Evolutionary conservation across 2,329 filamentous ascomycete genomes (phyloP).

Genomic region (Beauveria sp.): DNA sequence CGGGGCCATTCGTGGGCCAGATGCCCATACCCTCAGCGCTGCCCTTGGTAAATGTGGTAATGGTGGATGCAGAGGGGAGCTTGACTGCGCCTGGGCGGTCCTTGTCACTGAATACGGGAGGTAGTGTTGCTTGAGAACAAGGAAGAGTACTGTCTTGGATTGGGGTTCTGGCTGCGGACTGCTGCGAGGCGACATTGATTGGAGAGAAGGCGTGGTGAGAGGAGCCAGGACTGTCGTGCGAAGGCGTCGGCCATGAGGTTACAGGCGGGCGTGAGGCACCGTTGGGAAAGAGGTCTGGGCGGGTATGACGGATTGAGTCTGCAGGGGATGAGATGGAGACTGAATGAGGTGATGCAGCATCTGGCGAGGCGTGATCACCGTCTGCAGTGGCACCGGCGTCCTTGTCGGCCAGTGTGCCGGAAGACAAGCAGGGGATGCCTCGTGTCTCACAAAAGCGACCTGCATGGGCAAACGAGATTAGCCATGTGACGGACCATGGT

Average conservation of each 20-base stretch:
- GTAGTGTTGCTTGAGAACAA: neutral
- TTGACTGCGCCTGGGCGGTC: neutral
- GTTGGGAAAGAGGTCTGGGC: neutral
- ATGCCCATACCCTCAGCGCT: slow-evolving; percentile 12
- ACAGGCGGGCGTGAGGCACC: neutral
- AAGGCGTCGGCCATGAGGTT: slow-evolving; percentile 1
- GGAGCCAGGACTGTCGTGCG: slow-evolving; percentile 8
- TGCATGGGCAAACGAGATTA: neutral
- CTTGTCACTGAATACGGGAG: neutral
- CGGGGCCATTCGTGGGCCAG: slow-evolving; percentile 12
- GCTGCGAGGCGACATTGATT: neutral
- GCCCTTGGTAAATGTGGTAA: slow-evolving; percentile 10
- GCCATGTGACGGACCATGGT: neutral
- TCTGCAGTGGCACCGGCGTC: neutral
- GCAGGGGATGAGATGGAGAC: slow-evolving; percentile 4
- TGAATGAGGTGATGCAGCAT: slow-evolving; percentile 6
- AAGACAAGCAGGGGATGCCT: slow-evolving; percentile 11
- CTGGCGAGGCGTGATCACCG: neutral
- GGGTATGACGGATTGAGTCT: slow-evolving; percentile 1
- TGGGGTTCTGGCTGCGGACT: neutral
- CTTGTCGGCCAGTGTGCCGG: slow-evolving; percentile 4
- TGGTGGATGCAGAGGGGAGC: neutral
- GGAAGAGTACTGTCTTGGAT: neutral
- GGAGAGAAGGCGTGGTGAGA: slow-evolving; percentile 5
- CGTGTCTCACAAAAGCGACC: slow-evolving; percentile 12